These are phyloP conservation scores for Rhamnella rubrinervis DNA, from an alignment of 331 rosid genomes.

Conservation along the genomic window DNA sequence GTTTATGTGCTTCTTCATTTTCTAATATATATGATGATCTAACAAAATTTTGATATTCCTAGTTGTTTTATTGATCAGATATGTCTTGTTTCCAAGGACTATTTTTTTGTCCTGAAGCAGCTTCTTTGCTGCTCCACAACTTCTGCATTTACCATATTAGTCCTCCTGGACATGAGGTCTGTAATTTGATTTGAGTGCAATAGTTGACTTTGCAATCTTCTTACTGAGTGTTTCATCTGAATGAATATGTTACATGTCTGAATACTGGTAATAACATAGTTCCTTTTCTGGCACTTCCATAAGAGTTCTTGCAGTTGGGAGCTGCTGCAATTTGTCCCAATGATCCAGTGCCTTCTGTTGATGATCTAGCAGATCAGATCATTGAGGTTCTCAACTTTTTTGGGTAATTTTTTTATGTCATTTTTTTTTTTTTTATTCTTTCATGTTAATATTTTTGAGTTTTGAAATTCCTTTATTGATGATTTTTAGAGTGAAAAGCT, in stretches of 20 bases:
- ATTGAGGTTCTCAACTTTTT: slow-evolving; percentile 82
- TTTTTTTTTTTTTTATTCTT: neutral
- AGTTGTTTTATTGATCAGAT: slow-evolving; percentile 42
- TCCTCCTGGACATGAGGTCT: slow-evolving; percentile 97
- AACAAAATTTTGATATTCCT: neutral
- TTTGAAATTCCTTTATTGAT: neutral
- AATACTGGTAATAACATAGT: slow-evolving; percentile 49
- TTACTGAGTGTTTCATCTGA: neutral
- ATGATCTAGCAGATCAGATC: slow-evolving; percentile 89
- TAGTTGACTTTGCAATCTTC: neutral
- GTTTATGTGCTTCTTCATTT: neutral
- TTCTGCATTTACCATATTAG: slow-evolving; percentile 92
- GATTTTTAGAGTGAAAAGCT: neutral
- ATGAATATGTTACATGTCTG: slow-evolving; percentile 16
- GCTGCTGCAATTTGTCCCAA: slow-evolving; percentile 73
- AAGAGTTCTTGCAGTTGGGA: slow-evolving; percentile 98
- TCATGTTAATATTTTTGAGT: neutral
- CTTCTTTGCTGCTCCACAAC: slow-evolving; percentile 93
- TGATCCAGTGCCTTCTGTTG: slow-evolving; percentile 60
- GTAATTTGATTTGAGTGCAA: slow-evolving; percentile 37
- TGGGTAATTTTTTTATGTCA: slow-evolving; percentile 40
- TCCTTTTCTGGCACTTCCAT: slow-evolving; percentile 60
- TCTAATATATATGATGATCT: neutral
- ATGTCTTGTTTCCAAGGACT: slow-evolving; percentile 95
- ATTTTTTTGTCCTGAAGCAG: slow-evolving; percentile 89